phyloP scores from a whole-genome alignment of 176 grass and related monocot species.

The Cocos nucifera region DNA sequence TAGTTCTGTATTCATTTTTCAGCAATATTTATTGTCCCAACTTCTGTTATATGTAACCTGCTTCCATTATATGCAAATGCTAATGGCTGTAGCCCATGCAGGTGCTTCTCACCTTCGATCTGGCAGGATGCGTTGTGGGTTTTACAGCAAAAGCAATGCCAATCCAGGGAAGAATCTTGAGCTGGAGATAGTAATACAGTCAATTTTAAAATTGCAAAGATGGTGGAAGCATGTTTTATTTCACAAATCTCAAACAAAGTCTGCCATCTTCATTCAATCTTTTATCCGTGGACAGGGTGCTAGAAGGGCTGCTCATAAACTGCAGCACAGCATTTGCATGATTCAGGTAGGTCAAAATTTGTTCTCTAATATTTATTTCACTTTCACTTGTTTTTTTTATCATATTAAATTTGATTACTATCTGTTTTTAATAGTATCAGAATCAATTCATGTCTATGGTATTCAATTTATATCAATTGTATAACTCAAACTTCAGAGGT shows the following conservation, averaged over 20 bases:
- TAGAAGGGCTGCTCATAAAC: conserved; percentile 26
- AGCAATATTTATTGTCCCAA: not conserved
- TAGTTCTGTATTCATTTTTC: not conserved
- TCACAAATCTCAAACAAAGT: conserved; percentile 11
- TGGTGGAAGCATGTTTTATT: conserved; percentile 47
- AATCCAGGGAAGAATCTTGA: conserved; percentile 21
- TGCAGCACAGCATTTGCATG: conserved; percentile 9
- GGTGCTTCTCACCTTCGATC: conserved; percentile 33
- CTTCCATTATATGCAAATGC: too few relatives aligned
- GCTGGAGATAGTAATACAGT: conserved; percentile 35
- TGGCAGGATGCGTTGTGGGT: conserved; percentile 11
- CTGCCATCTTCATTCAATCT: conserved; percentile 45
- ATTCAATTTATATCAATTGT: not conserved
- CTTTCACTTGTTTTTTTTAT: not conserved
- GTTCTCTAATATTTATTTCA: not conserved
- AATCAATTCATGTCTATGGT: not conserved
- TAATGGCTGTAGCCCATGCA: conserved; percentile 17
- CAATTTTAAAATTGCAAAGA: conserved; percentile 37
- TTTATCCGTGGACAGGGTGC: conserved; percentile 33
- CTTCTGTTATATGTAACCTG: too few relatives aligned
- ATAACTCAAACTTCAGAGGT: conserved; percentile 42
- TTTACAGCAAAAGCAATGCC: conserved; percentile 9
- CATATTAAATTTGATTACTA: too few relatives aligned
- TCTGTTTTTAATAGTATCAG: too few relatives aligned
- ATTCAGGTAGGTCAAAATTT: conserved; percentile 43